Base-by-base conservation (phyloP, 192 early-diverging fungal genomes). In the Mortierella antarctica region DNA sequence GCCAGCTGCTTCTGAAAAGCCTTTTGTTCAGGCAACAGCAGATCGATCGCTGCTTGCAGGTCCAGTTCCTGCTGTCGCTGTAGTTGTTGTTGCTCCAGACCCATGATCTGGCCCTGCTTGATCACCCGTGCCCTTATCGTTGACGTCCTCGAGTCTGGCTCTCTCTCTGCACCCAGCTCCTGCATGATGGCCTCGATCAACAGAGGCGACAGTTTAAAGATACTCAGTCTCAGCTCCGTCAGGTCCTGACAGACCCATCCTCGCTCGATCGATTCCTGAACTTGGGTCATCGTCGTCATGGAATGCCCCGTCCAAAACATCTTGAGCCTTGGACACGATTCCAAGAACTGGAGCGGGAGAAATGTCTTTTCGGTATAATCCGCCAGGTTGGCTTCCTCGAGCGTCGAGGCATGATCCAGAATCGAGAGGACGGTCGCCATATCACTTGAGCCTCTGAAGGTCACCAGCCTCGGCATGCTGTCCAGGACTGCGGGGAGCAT, bases 121-220 rank as follows among this genome's bases (percentile, higher is more conserved):
- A 8, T 8, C 53, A 52, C 54, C 14, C 21, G 44, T 15, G 15
- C 23, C 48, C 2, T 62, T 41, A 40, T 31, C 42, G 6, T 13
- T 2, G 20, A 18, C 41, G 15, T 54, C 48, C 9, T 62, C 31
- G 41, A 40, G 20, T 64, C 47, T 12, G 46, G 6, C 31, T 49
- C 54, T 48, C 56, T 64, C 20, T 46, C 55, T 5, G 74, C 74
- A 4, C 40, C 52, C 50, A 78, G 42, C 31, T 65, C 55, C 17
- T n/a, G 56, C 74, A 78, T 78, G 49, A 78, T 67, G 15, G 14
- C 59, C 7, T 70, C 62, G 20, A 78, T 78, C 42, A 69, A 17
- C 10, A 50, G 55, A 1, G 74, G 68, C 2, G 67, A 65, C n/a
- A 78, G 39, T 13, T 63, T 62, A 0, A 44, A 45, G 52, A 78